Percentiles rank a stretch among this genome's conserved stretches.
These are phyloP conservation scores for Candida yuanshanica DNA, from an alignment of 805 yeast genomes.

Conservation along the genomic window DNA sequence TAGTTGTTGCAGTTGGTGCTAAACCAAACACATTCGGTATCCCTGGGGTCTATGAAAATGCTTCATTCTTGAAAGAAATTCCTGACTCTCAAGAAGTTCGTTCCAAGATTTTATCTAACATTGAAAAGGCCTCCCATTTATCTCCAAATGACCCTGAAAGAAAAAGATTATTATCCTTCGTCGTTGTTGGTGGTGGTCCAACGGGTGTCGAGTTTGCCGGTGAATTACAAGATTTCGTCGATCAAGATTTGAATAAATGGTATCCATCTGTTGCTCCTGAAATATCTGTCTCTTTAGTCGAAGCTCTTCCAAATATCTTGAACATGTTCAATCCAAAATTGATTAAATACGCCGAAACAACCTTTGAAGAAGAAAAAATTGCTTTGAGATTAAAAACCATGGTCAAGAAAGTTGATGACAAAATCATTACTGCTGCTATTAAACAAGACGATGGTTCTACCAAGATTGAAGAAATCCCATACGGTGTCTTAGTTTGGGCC, in stretches of 20 bases:
- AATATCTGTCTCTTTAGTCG: constrained; percentile 78
- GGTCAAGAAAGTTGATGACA: constrained; percentile 79
- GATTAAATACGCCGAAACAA: constrained; percentile 73
- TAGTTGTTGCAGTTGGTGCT: constrained; percentile 93
- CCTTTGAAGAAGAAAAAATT: constrained; percentile 63
- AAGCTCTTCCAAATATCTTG: constrained; percentile 87
- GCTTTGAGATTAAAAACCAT: constrained; percentile 76
- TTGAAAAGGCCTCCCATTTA: constrained; percentile 82
- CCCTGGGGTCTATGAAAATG: constrained; percentile 88
- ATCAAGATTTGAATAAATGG: constrained; percentile 85
- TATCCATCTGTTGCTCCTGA: constrained; percentile 82
- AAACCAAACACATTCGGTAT: constrained; percentile 92
- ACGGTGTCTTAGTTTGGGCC: constrained; percentile 95
- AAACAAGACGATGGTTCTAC: constrained; percentile 63
- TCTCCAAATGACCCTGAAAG: constrained; percentile 72
- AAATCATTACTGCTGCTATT: constrained; percentile 61
- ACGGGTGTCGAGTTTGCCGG: constrained; percentile 98
- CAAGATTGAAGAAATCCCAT: constrained; percentile 60
- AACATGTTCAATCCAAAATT: constrained; percentile 64
- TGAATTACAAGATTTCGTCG: constrained; percentile 89
- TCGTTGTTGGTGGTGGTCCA: constrained; percentile 98
- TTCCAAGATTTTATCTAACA: constrained; percentile 73
- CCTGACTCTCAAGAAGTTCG: constrained; percentile 84
- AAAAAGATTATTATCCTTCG: constrained; percentile 76
- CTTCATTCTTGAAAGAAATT: constrained; percentile 85